Evolutionary conservation across 2,329 filamentous ascomycete species (phyloP).

Genomic region (Xylariaceae sp.): DNA sequence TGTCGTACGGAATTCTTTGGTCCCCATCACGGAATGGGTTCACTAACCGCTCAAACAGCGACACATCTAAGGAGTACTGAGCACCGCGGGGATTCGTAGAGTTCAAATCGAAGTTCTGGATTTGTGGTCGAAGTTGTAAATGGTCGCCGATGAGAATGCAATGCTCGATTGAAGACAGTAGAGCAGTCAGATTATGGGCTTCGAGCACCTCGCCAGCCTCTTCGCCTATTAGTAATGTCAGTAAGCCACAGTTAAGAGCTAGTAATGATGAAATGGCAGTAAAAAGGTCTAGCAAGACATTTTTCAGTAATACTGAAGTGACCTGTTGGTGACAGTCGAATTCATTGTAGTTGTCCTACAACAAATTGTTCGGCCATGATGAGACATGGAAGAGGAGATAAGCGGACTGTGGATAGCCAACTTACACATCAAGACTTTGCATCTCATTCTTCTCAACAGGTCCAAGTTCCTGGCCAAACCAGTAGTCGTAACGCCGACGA

Average conservation of each 20-base stretch:
- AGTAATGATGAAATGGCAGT: neutral
- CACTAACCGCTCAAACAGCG: constrained; percentile 58
- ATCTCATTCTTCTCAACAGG: constrained; percentile 43
- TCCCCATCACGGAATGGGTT: constrained; percentile 23
- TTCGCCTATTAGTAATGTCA: constrained; percentile 35
- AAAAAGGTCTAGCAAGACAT: no score
- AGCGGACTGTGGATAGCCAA: neutral
- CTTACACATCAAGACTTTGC: constrained; percentile 55
- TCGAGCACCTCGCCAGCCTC: constrained; percentile 68
- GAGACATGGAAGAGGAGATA: neutral
- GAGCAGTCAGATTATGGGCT: constrained; percentile 54
- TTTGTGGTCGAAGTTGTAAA: constrained; percentile 55
- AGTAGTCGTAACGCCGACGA: constrained; percentile 59
- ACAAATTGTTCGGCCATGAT: neutral
- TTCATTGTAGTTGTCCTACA: no score
- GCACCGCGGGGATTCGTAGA: constrained; percentile 44
- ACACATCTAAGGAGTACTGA: constrained; percentile 53
- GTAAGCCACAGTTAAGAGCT: neutral
- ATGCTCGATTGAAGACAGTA: constrained; percentile 59
- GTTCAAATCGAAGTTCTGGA: constrained; percentile 52
- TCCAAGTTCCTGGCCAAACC: constrained; percentile 51
- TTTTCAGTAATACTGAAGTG: no score
- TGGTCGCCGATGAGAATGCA: constrained; percentile 62
- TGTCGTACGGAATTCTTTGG: constrained; percentile 26
- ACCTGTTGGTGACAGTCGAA: no score